Conservation (phyloP, 805 yeast genomes). For the Cephaloascus fragrans region DNA sequence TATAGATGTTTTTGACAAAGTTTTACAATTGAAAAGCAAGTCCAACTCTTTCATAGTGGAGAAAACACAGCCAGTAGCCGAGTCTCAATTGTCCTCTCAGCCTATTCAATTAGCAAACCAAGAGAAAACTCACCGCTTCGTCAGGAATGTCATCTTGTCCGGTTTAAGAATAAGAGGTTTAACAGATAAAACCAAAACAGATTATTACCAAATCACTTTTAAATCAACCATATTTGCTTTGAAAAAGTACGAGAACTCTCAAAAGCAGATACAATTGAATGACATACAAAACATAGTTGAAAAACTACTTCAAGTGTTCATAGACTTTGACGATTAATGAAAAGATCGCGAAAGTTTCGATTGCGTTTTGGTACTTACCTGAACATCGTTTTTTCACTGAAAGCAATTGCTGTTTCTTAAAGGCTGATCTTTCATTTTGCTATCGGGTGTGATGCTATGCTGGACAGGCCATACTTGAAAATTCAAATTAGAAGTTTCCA, state of each 20-base stretch:
- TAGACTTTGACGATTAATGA: conserved; percentile 18
- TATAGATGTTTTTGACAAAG: background rate
- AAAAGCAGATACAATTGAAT: conserved; percentile 14
- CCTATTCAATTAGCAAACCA: conserved; percentile 16
- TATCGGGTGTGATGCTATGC: too few relatives aligned
- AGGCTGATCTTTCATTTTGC: too few relatives aligned
- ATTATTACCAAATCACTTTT: conserved; percentile 29
- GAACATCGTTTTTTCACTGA: too few relatives aligned
- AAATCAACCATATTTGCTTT: conserved; percentile 27
- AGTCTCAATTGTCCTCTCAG: background rate
- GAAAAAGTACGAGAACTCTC: conserved; percentile 22
- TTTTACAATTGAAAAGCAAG: background rate
- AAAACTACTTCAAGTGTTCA: conserved; percentile 22
- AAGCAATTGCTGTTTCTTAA: too few relatives aligned
- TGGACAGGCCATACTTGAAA: too few relatives aligned
- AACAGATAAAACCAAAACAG: conserved; percentile 12
- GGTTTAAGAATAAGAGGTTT: conserved; percentile 32
- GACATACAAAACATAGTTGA: conserved; percentile 31
- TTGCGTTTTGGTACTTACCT: too few relatives aligned
- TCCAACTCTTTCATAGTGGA: background rate
- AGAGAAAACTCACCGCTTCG: conserved; percentile 22
- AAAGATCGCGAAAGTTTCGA: too few relatives aligned
- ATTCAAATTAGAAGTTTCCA: too few relatives aligned
- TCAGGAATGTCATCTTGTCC: conserved; percentile 24
- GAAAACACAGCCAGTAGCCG: background rate